These are phyloP conservation scores for Lecanosticta acicola DNA, from an alignment of 2,329 filamentous ascomycete species.

Conservation along the genomic window DNA sequence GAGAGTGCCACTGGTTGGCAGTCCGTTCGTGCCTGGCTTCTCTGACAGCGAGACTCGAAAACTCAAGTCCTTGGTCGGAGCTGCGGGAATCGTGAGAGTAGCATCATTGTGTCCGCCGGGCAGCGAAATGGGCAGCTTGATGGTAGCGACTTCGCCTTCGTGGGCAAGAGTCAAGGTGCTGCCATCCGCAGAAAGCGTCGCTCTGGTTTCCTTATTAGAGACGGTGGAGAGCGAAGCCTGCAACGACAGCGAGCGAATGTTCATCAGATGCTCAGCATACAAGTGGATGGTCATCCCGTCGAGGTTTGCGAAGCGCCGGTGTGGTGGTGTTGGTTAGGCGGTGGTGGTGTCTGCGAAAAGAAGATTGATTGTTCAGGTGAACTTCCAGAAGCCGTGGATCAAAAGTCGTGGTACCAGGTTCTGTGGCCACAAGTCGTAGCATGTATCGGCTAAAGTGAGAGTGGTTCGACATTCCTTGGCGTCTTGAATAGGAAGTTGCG, in stretches of 20 bases:
- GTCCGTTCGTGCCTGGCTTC: slow-evolving; percentile 12
- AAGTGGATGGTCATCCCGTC: slow-evolving; percentile 40
- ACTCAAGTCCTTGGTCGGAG: slow-evolving; percentile 46
- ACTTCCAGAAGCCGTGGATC: too few species aligned
- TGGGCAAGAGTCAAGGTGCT: slow-evolving; percentile 42
- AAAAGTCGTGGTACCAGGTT: too few species aligned
- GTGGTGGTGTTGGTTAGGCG: neutral
- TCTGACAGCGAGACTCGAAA: slow-evolving; percentile 51
- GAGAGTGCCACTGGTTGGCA: slow-evolving; percentile 9
- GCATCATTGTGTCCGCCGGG: slow-evolving; percentile 35
- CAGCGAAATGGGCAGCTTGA: slow-evolving; percentile 45
- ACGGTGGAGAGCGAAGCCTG: slow-evolving; percentile 48
- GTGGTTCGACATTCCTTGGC: too few species aligned
- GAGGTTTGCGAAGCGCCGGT: slow-evolving; percentile 1
- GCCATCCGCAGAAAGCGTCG: slow-evolving; percentile 42
- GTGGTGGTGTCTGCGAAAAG: neutral
- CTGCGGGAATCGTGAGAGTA: slow-evolving; percentile 47
- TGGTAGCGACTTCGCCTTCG: slow-evolving; percentile 40
- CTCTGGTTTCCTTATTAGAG: slow-evolving; percentile 40
- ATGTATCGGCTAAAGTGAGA: too few species aligned
- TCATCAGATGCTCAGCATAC: slow-evolving; percentile 56
- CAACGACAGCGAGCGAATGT: slow-evolving; percentile 56
- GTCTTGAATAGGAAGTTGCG: neutral
- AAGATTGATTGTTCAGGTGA: too few species aligned
- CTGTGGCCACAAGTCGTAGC: too few species aligned